Base-by-base conservation (phyloP, 345 rosid species). In the Brassica cretica region DNA sequence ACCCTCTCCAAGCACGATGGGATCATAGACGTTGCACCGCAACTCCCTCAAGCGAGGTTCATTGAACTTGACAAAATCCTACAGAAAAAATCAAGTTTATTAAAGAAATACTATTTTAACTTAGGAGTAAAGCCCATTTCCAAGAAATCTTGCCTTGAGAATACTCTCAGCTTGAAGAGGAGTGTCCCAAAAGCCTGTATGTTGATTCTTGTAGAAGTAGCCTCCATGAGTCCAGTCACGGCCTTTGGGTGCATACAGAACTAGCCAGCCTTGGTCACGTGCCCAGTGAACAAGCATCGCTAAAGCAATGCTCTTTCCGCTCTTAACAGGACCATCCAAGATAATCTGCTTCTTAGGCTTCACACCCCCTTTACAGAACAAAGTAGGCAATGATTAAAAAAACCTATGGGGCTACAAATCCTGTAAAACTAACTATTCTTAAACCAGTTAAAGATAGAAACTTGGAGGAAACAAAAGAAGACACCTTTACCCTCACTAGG, bases 261-360 rank as follows among this genome's bases (percentile, higher is more conserved):
- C 97, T 25, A 95, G 82, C 98, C 99, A 93, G 59, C 98, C 99
- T 80, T 95, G 93, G 7, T 93, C 89, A 60, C 98, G 94, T 80
- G 99, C 99, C 98, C 98, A 95, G 29, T 89, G 90, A 72, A 95
- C 99, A 82, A 91, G 94, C 99, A 93, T 93, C 33, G 99, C 91
- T 75, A 93, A 85, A 6, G 87, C 86, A 83, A 89, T 93, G 81
- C 97, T 93, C 92, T 93, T 93, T 76, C 99, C 99, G 79, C 98
- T 84, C 74, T 90, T 86, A 76, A 85, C 88, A 64, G 92, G 98
- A 69, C 99, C 99, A 82, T 95, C 99, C 90, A 95, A 82, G 6
- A 95, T 91, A 70, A 95, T 81, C 77, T 91, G 99, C 69, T 93
- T 93, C 82, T 89, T 85, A 78, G 75, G 78, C 79, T 90, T 89